phyloP scores from a whole-genome alignment of 164 flowering plant species.

The Aristolochia californica region DNA sequence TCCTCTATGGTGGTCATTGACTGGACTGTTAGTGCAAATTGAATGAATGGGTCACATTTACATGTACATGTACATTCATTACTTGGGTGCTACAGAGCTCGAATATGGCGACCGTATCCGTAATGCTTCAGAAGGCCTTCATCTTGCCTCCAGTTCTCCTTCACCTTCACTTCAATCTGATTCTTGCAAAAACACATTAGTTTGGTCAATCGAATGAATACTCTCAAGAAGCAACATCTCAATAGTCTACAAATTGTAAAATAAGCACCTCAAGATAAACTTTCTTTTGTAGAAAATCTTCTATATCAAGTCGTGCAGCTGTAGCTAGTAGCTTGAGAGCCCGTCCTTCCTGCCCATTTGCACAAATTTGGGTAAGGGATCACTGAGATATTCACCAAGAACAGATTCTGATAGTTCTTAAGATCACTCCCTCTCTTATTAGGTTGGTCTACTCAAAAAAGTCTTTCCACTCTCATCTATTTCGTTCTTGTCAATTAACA shows the following conservation, averaged over 20 bases:
- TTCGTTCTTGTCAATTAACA: too few species aligned
- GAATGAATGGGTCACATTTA: too few species aligned
- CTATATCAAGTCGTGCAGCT: slow-evolving; percentile 93
- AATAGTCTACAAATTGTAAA: neutral
- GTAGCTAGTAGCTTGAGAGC: slow-evolving; percentile 85
- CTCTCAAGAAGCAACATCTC: neutral
- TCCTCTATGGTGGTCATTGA: too few species aligned
- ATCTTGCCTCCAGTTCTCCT: slow-evolving; percentile 91
- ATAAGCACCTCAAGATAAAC: slow-evolving; percentile 79
- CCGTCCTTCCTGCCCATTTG: slow-evolving; percentile 59
- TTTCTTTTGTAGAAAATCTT: slow-evolving; percentile 94
- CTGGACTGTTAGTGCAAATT: too few species aligned
- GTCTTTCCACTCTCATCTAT: too few species aligned
- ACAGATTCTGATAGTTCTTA: too few species aligned
- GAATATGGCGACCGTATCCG: slow-evolving; percentile 85
- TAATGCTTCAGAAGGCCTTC: slow-evolving; percentile 79
- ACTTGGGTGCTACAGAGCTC: slow-evolving; percentile 22
- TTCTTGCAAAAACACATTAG: neutral
- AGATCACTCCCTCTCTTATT: too few species aligned
- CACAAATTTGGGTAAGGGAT: neutral
- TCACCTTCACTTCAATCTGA: slow-evolving; percentile 90
- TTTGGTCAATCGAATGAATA: too few species aligned
- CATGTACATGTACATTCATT: too few species aligned
- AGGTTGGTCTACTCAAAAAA: too few species aligned
- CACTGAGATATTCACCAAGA: neutral